Base-by-base conservation (phyloP, 192 early-diverging fungal genomes). In the Chytriomyces sp. region DNA sequence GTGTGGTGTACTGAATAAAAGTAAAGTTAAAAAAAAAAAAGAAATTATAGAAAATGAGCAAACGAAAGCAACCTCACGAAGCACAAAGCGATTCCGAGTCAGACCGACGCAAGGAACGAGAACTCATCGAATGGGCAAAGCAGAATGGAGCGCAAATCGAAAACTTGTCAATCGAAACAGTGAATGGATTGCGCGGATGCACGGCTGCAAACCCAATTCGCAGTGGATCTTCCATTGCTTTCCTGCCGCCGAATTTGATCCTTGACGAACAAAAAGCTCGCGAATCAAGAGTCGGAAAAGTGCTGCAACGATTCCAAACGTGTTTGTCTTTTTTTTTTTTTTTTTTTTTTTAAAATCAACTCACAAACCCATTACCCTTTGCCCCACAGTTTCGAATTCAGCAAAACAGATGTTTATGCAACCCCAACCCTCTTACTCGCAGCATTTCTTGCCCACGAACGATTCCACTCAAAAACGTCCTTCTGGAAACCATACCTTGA, bases 401-500 rank as follows among this genome's bases (percentile, higher is more conserved):
- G 80, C 61, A 28, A 45, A 50, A 69, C 68, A 5, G 79, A 86
- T 49, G 78, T 77, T 23, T 80, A 83, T 57, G 75, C 78, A 60
- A 60, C 47, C 20, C 79, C 76, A 20, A 61, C 85, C 24, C 50
- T 83, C 35, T 45, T 77, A 16, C 63, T 87, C 45, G 77, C 80
- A 6, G 80, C 79, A 3, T 87, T 79, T 53, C 48, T 87, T 48
- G 81, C 82, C 3, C 70, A 73, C 72, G 86, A 85, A 74, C 74
- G 72, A 20, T 80, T 67, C 47, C 73, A 75, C 44, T 66, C 77
- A 7, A 47, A 45, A 6, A 28, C 7, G 11, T 83, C 82, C 24
- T 83, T 83, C 60, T 87, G 79, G 79, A 45, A 23, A 10, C 82
- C 83, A 20, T 87, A 87, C 57, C 66, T 87, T 10, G 60, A 80